Conservation (phyloP, 75 land plant genomes). For the Pseudotsuga menziesii region DNA sequence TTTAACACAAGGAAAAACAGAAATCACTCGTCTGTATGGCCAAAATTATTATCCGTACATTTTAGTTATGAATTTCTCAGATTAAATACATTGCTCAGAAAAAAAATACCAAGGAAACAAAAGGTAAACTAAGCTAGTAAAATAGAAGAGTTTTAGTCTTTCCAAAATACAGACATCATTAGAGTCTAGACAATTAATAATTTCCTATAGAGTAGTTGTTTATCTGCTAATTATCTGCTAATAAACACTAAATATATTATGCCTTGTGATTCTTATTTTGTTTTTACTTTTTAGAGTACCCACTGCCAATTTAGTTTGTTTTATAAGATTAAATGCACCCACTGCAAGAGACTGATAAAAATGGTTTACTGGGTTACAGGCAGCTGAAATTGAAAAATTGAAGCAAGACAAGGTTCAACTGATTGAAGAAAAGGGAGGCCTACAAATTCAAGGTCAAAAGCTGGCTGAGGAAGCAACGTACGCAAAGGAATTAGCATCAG, state of each 20-base stretch:
- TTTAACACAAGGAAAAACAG: neutral
- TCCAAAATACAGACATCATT: neutral
- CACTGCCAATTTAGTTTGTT: neutral
- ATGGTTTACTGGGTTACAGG: slow-evolving; percentile 33
- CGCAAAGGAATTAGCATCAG: slow-evolving; percentile 96
- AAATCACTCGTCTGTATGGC: neutral
- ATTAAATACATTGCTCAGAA: neutral
- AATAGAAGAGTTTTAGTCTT: neutral
- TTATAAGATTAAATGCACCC: neutral
- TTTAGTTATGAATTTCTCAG: neutral
- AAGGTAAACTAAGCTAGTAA: neutral
- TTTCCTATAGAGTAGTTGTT: neutral
- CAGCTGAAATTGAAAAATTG: slow-evolving; percentile 63
- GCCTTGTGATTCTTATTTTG: neutral
- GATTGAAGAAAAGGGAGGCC: slow-evolving; percentile 62
- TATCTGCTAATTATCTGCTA: too few species aligned
- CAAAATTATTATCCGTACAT: neutral
- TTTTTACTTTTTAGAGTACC: neutral
- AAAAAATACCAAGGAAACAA: neutral
- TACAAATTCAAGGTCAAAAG: slow-evolving; percentile 69
- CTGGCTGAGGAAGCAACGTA: slow-evolving; percentile 89
- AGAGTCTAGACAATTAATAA: neutral
- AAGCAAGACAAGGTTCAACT: slow-evolving; percentile 53
- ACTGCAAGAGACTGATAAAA: neutral
- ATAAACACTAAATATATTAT: neutral